These are phyloP conservation scores for Penicillium sp. DNA, from an alignment of 2,329 filamentous ascomycete species.

Conservation along the genomic window DNA sequence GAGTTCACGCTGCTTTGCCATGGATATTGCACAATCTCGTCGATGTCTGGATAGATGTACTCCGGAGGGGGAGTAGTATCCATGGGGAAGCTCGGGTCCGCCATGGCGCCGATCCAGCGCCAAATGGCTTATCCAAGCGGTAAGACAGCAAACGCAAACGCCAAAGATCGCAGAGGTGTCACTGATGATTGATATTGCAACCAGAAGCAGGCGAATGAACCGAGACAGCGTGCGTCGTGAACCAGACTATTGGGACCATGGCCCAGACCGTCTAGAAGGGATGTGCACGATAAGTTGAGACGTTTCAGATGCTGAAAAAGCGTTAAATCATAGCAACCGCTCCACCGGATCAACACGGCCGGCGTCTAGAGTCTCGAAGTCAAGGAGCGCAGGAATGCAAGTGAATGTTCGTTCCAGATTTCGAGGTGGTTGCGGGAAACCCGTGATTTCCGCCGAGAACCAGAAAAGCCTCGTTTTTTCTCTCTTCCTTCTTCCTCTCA, in stretches of 20 bases:
- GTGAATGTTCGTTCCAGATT: not conserved
- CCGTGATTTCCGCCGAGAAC: constrained; percentile 23
- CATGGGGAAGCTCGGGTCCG: constrained; percentile 12
- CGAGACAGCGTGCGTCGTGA: constrained; percentile 8
- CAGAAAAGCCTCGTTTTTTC: constrained; percentile 17
- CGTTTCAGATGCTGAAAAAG: constrained; percentile 6
- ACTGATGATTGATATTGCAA: not conserved
- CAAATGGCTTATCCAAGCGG: not conserved
- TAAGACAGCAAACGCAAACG: not conserved
- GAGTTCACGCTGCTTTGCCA: constrained; percentile 26
- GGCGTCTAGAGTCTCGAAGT: constrained; percentile 7
- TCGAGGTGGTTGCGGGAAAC: constrained; percentile 15
- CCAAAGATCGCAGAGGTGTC: not conserved
- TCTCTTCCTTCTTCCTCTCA: constrained; percentile 16
- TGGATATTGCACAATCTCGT: constrained; percentile 30
- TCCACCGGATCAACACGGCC: constrained; percentile 20
- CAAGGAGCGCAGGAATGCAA: constrained; percentile 1
- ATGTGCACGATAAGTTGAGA: no score
- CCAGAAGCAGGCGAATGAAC: constrained; percentile 1
- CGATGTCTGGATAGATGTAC: constrained; percentile 30
- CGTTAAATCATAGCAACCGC: constrained; percentile 21
- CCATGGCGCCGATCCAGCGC: constrained; percentile 9
- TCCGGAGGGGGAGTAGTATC: constrained; percentile 16
- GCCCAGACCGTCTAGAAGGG: constrained; percentile 17
- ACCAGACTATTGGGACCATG: constrained; percentile 11